phyloP scores from a whole-genome alignment of 2,329 filamentous ascomycete species.

The Aspergillus alliaceus region DNA sequence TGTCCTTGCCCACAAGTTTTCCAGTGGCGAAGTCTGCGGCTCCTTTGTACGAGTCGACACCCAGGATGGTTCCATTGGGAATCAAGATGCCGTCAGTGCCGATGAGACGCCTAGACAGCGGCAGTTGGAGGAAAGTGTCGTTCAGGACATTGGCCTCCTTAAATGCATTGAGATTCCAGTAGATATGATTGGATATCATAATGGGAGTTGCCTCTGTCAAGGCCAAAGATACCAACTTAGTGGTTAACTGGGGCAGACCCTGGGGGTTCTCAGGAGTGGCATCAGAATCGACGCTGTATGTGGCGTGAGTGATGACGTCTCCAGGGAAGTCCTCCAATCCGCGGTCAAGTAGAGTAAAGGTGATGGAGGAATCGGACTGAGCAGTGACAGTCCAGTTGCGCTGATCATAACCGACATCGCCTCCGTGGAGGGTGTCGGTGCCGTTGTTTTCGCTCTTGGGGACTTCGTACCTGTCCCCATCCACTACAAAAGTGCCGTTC shows the following conservation, averaged over 20 bases:
- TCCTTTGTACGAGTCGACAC: slow-evolving; percentile 63
- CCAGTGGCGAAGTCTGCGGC: slow-evolving; percentile 67
- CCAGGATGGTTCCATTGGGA: slow-evolving; percentile 73
- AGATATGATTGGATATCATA: slow-evolving; percentile 53
- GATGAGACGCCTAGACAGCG: slow-evolving; percentile 47
- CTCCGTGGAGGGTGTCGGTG: slow-evolving; percentile 55
- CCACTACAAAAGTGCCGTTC: slow-evolving; percentile 56
- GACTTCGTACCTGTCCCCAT: slow-evolving; percentile 48
- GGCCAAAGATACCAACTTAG: slow-evolving; percentile 45
- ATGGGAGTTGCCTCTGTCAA: slow-evolving; percentile 50
- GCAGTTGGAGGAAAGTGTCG: slow-evolving; percentile 46
- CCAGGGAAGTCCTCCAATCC: slow-evolving; percentile 48
- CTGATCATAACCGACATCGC: slow-evolving; percentile 48
- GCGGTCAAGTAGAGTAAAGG: slow-evolving; percentile 47
- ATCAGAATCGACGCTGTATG: slow-evolving; percentile 43
- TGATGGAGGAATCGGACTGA: slow-evolving; percentile 41
- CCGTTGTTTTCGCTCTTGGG: slow-evolving; percentile 53
- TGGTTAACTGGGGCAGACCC: slow-evolving; percentile 44
- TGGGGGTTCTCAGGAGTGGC: slow-evolving; percentile 38
- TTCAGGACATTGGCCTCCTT: slow-evolving; percentile 44
- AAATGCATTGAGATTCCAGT: slow-evolving; percentile 54
- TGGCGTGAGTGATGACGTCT: slow-evolving; percentile 47
- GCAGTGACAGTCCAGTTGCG: slow-evolving; percentile 52
- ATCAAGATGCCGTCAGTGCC: slow-evolving; percentile 63
- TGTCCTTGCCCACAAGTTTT: slow-evolving; percentile 74